Percentiles rank a stretch among this genome's conserved stretches.
Conservation (phyloP, 495 filamentous ascomycete genomes). For the Podospora bellae-mahoneyi region DNA sequence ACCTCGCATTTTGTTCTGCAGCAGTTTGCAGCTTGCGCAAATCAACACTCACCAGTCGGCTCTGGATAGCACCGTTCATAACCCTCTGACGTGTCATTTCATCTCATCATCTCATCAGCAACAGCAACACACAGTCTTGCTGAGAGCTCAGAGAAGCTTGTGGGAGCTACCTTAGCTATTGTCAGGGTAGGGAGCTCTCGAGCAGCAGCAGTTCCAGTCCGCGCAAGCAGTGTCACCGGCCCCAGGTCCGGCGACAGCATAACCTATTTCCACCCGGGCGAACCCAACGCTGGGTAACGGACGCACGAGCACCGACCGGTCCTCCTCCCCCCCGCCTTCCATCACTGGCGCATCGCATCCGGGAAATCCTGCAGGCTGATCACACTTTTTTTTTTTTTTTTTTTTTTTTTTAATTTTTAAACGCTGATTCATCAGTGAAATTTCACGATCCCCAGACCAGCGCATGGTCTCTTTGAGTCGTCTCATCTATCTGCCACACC, state of each 20-base stretch:
- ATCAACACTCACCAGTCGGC: background rate
- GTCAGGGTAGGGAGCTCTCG: too few relatives aligned
- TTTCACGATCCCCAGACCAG: conserved; percentile 15
- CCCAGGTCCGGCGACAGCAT: conserved; percentile 9
- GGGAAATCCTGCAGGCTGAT: conserved; percentile 34
- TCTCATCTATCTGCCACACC: conserved; percentile 6
- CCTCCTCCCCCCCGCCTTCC: conserved; percentile 14
- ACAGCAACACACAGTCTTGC: background rate
- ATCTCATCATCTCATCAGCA: background rate
- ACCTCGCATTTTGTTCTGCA: conserved; percentile 1
- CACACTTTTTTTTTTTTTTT: conserved; percentile 33
- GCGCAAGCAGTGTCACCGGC: background rate
- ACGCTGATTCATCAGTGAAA: conserved; percentile 31
- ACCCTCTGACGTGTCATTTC: conserved; percentile 37
- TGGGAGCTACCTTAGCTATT: too few relatives aligned
- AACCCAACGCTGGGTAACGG: conserved; percentile 23
- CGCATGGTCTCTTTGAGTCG: background rate
- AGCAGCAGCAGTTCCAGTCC: background rate
- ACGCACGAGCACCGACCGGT: conserved; percentile 25
- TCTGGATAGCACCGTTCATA: conserved; percentile 11
- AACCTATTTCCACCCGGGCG: conserved; percentile 11
- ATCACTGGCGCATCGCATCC: conserved; percentile 29
- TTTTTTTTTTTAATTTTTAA: conserved; percentile 27
- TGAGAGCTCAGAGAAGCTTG: background rate
- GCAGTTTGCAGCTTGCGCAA: conserved; percentile 21